Conservation (phyloP, 371 early-diverging fungal genomes). For the Circinella minor region DNA sequence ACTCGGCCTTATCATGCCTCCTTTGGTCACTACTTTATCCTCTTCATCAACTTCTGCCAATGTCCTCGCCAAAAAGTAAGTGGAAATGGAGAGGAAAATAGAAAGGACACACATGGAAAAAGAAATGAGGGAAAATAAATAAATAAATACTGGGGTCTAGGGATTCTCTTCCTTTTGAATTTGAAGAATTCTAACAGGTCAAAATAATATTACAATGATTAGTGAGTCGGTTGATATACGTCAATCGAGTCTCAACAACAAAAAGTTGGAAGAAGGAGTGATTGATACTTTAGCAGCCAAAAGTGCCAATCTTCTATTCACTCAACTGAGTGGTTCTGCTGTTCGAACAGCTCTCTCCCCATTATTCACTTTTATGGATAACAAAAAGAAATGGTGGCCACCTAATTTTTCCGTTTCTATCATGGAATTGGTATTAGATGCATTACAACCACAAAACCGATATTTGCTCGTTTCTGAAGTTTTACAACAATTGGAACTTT, state of each 20-base stretch:
- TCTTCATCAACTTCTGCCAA: conserved; percentile 30
- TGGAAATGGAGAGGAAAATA: neutral
- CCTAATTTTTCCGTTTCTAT: conserved; percentile 56
- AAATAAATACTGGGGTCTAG: no score
- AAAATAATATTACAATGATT: neutral
- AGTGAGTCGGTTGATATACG: conserved; percentile 28
- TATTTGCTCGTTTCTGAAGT: conserved; percentile 68
- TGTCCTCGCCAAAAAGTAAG: conserved; percentile 32
- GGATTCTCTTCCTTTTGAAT: no score
- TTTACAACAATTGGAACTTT: conserved; percentile 60
- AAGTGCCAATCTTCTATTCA: conserved; percentile 33
- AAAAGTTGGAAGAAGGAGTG: conserved; percentile 25
- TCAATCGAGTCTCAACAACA: conserved; percentile 27
- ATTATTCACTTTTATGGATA: conserved; percentile 53
- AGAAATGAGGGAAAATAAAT: no score
- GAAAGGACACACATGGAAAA: neutral
- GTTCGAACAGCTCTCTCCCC: conserved; percentile 37
- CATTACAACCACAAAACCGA: conserved; percentile 70
- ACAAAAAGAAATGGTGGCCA: conserved; percentile 63
- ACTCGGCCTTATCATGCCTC: conserved; percentile 59
- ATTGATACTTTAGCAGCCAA: conserved; percentile 37
- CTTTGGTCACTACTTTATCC: conserved; percentile 54
- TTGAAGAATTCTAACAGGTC: no score
- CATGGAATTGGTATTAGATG: conserved; percentile 57
- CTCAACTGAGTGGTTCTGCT: conserved; percentile 40